These are phyloP conservation scores for Kodamaea ohmeri DNA, from an alignment of 1,139 yeast species.

Conservation along the genomic window DNA sequence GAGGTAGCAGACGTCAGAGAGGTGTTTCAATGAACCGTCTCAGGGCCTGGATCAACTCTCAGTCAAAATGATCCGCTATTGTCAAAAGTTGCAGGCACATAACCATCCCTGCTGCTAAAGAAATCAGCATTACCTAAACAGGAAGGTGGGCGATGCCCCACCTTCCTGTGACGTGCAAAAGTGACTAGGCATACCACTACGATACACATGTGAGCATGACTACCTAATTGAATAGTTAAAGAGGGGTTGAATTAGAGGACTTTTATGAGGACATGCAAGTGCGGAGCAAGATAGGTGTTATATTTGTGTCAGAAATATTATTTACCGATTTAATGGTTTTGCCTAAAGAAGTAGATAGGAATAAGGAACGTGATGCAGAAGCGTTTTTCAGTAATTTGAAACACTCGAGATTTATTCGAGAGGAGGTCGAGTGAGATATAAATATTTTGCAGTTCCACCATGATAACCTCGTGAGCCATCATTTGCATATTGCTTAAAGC, in stretches of 20 bases:
- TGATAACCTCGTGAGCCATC: too few species aligned
- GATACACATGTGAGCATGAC: too few species aligned
- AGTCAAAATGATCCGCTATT: too few species aligned
- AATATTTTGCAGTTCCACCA: background rate
- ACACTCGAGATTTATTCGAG: too few species aligned
- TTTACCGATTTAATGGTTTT: slow-evolving; percentile 2
- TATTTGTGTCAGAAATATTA: slow-evolving; percentile 1
- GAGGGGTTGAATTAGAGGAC: too few species aligned
- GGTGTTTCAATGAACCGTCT: too few species aligned
- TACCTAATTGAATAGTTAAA: too few species aligned
- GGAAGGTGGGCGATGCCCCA: slow-evolving; percentile 1
- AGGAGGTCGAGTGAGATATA: background rate
- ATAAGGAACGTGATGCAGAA: slow-evolving; percentile 1
- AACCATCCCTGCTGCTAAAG: slow-evolving; percentile 1
- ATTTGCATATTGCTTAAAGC: background rate
- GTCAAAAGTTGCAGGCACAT: background rate
- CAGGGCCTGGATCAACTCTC: background rate
- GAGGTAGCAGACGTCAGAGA: too few species aligned
- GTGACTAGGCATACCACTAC: too few species aligned
- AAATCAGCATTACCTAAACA: background rate
- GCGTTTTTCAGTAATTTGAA: background rate
- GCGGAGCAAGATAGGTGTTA: background rate
- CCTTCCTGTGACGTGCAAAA: background rate
- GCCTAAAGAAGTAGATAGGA: background rate
- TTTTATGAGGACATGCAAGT: too few species aligned